Evolutionary conservation across 371 early-diverging fungal genomes (phyloP).

Genomic region (Apophysomyces sp.): DNA sequence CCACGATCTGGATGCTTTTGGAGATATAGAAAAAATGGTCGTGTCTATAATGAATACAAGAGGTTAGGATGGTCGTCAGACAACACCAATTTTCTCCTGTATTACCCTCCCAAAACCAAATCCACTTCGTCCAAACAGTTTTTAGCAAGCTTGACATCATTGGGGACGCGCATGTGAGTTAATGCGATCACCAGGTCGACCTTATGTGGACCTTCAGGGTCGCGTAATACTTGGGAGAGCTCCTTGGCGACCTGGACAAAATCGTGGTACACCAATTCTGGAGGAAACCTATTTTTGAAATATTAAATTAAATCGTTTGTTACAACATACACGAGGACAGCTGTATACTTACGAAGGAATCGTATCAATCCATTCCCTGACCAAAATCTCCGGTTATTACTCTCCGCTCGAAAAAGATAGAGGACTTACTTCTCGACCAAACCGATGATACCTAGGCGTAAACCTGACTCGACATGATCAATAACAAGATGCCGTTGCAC

Average conservation of each 20-base stretch:
- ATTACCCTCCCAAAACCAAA: slow-evolving; percentile 58
- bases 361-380: slow-evolving; percentile 63
- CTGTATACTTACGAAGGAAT: slow-evolving; percentile 43
- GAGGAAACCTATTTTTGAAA: slow-evolving; percentile 55
- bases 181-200: slow-evolving; percentile 62
- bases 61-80: no score
- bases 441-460: slow-evolving; percentile 60
- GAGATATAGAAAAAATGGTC: slow-evolving; percentile 64
- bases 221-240: slow-evolving; percentile 32
- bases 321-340: not conserved
- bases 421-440: slow-evolving; percentile 55
- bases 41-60: slow-evolving; percentile 48
- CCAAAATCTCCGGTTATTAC: not conserved
- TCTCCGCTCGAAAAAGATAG: slow-evolving; percentile 1
- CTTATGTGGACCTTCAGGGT: slow-evolving; percentile 26
- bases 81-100: not conserved
- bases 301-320: not conserved
- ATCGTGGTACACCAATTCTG: slow-evolving; percentile 52
- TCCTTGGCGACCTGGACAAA: slow-evolving; percentile 45
- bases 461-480: slow-evolving; percentile 24
- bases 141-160: slow-evolving; percentile 53
- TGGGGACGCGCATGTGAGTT: slow-evolving; percentile 66
- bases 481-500: slow-evolving; percentile 32
- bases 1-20: slow-evolving; percentile 35
- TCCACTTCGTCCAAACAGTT: slow-evolving; percentile 51